phyloP scores from a whole-genome alignment of 805 yeast species.

The Ogataea nitratoaversa region DNA sequence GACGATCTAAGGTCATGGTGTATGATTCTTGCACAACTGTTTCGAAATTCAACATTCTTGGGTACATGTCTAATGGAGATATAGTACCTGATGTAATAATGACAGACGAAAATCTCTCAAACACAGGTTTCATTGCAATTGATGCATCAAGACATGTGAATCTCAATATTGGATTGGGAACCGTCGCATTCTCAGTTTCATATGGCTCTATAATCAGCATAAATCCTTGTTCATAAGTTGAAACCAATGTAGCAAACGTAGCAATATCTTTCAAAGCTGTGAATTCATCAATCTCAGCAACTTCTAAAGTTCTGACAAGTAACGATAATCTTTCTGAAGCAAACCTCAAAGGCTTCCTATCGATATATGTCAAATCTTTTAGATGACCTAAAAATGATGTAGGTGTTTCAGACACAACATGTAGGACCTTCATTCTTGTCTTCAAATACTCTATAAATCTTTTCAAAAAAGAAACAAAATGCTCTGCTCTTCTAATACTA shows the following conservation, averaged over 20 bases:
- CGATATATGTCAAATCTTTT: conserved; percentile 89
- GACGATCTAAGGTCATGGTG: conserved; percentile 88
- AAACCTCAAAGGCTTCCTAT: conserved; percentile 83
- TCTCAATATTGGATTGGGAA: conserved; percentile 91
- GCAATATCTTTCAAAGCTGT: conserved; percentile 93
- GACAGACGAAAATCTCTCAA: conserved; percentile 87
- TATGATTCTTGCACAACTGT: conserved; percentile 93
- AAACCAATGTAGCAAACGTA: conserved; percentile 91
- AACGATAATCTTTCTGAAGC: conserved; percentile 89
- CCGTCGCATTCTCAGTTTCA: conserved; percentile 89
- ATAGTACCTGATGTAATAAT: conserved; percentile 97
- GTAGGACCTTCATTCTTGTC: conserved; percentile 95
- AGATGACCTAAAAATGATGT: conserved; percentile 87
- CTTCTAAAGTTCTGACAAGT: conserved; percentile 83
- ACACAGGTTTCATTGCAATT: conserved; percentile 94
- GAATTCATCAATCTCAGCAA: conserved; percentile 85
- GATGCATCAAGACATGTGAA: conserved; percentile 97
- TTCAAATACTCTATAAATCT: conserved; percentile 91
- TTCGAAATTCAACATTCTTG: conserved; percentile 90
- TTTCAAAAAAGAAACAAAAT: conserved; percentile 87
- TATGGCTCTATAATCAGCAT: conserved; percentile 90
- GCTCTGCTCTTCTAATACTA: conserved; percentile 94
- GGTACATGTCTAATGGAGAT: conserved; percentile 98
- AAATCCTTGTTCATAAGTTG: conserved; percentile 94
- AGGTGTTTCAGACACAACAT: conserved; percentile 98